Conservation (phyloP, 352 stramenopile species). For the Pythium guiyangense region DNA sequence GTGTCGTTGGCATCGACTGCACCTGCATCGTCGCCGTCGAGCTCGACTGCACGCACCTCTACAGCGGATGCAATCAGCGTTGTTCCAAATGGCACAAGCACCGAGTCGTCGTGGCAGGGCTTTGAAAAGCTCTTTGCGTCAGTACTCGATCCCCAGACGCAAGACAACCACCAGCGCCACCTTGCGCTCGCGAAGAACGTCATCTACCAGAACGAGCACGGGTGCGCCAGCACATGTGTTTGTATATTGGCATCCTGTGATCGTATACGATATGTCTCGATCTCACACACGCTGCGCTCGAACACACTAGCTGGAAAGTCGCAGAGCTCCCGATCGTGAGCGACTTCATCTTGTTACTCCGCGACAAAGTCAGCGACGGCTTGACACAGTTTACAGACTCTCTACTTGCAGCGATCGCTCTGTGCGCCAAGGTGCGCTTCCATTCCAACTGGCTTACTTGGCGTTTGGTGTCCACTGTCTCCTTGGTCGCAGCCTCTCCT, state of each 20-base stretch:
- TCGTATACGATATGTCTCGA: no score
- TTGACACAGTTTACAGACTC: conserved; percentile 32
- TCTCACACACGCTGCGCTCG: no score
- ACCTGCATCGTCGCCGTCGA: no score
- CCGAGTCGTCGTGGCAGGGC: conserved; percentile 26
- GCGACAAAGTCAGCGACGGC: conserved; percentile 50
- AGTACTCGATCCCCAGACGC: conserved; percentile 54
- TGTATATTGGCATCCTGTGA: no score
- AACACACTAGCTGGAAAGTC: conserved; percentile 54
- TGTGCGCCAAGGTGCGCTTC: conserved; percentile 38
- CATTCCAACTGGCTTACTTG: not conserved
- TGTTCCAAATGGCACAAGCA: not conserved
- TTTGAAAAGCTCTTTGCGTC: conserved; percentile 72
- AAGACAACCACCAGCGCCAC: conserved; percentile 58
- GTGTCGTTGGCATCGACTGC: not conserved
- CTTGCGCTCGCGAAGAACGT: conserved; percentile 74
- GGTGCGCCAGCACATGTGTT: no score
- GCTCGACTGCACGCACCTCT: no score
- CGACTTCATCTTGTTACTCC: conserved; percentile 48
- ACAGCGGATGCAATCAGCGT: not conserved
- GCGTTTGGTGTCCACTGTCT: not conserved
- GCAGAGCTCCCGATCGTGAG: conserved; percentile 54
- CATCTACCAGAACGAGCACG: conserved; percentile 65
- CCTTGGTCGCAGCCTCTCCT: no score
- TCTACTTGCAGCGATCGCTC: conserved; percentile 32